phyloP scores from a whole-genome alignment of 345 rosid genomes.

The Citropsis articulata region DNA sequence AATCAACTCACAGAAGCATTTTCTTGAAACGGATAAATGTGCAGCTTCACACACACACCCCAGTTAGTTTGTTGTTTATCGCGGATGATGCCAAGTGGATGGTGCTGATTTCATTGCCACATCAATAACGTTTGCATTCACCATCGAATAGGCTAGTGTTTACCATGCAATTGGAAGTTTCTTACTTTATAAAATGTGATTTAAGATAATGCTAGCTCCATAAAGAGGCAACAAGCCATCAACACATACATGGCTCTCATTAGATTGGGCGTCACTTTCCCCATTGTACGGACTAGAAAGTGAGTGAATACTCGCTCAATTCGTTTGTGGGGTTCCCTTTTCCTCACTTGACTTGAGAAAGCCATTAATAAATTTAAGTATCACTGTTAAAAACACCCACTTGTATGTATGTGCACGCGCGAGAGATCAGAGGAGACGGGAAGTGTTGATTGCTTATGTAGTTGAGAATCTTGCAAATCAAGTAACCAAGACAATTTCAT shows the following conservation, averaged over 20 bases:
- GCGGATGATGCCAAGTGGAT: constrained; percentile 23
- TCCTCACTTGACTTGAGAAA: not conserved
- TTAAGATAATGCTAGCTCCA: constrained; percentile 33
- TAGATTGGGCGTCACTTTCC: constrained; percentile 34
- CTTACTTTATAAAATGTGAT: constrained; percentile 25
- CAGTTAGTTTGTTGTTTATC: not conserved
- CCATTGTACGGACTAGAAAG: constrained; percentile 36
- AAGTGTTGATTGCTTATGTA: no score
- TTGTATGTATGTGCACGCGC: not conserved
- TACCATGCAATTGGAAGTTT: constrained; percentile 30
- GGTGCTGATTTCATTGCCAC: constrained; percentile 14
- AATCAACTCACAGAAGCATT: no score
- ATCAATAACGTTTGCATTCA: constrained; percentile 5
- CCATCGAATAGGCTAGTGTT: constrained; percentile 7
- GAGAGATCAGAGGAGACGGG: not conserved
- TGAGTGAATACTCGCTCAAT: constrained; percentile 17
- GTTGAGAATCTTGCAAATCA: constrained; percentile 20
- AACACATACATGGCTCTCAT: constrained; percentile 29
- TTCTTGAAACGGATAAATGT: not conserved
- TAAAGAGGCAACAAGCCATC: constrained; percentile 19
- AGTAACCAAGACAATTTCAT: constrained; percentile 13
- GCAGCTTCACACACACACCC: not conserved
- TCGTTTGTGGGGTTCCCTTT: constrained; percentile 9
- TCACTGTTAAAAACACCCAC: not conserved
- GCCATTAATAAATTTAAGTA: not conserved